Evolutionary conservation across 129 eudicot genomes (phyloP).

Genomic region (Flaveria linearis): DNA sequence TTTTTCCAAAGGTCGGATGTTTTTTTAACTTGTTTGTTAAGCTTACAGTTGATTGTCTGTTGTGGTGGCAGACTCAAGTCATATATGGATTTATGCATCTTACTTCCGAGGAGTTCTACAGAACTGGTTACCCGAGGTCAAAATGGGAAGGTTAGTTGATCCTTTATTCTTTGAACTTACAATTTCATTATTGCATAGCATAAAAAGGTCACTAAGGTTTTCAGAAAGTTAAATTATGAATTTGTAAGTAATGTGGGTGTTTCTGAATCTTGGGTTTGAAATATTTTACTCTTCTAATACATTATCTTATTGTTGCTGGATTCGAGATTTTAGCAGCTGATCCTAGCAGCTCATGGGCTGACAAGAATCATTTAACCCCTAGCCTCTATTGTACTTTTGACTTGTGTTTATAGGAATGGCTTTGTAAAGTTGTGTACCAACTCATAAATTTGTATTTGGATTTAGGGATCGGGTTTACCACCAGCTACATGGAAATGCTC

Average conservation of each 20-base stretch:
- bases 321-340: background rate
- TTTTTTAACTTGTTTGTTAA: constrained; percentile 5
- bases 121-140: constrained; percentile 30
- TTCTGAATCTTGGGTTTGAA: background rate
- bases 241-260: background rate
- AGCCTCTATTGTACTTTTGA: no score
- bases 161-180: constrained; percentile 17
- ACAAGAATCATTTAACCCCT: no score
- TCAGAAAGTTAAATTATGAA: background rate
- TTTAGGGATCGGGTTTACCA: constrained; percentile 55
- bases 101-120: constrained; percentile 71
- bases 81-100: constrained; percentile 95
- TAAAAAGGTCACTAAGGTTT: background rate
- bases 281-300: background rate
- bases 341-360: no score
- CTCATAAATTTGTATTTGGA: background rate
- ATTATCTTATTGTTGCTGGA: background rate
- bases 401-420: no score
- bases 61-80: constrained; percentile 74
- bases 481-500: constrained; percentile 99
- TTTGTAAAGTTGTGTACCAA: constrained; percentile 13
- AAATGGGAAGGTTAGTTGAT: constrained; percentile 51
- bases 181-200: constrained; percentile 3
- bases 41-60: constrained; percentile 20
- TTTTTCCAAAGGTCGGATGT: background rate